Base-by-base conservation (phyloP, 2,329 filamentous ascomycete genomes). In the Aspergillus arachidicola region DNA sequence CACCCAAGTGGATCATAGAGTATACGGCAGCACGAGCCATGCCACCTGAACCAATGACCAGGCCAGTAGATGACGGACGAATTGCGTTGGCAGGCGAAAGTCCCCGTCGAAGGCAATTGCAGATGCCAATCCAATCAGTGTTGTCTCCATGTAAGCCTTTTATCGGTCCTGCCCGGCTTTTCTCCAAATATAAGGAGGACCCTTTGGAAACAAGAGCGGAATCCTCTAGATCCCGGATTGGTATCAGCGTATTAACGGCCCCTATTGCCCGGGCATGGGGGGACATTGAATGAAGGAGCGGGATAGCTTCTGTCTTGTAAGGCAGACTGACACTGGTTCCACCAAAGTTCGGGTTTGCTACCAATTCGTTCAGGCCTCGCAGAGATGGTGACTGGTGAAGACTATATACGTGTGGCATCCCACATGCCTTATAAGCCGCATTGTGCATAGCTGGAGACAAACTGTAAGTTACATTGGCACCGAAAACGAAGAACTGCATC, bases 361-460 rank as follows among this genome's bases (percentile, higher is more conserved):
- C 86, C 2, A 92, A 79, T 23, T 86, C 83, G 66, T 85, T 84
- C n/a, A 93, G 80, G 12, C 86, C 86, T 43, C 86, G 84, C 12
- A 93, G 75, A 0, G 86, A 86, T 21, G 83, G 78, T 6, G 88
- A 87, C 57, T 91, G 89, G 61, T 87, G 83, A 1, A 87, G 86
- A n/a, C 81, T 78, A 72, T 92, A 93, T 6, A 82, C 76, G 68
- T 93, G 91, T 0, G 87, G 87, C 73, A 93, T 86, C 0, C 90
- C 91, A 67, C 87, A 87, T 28, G 84, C 85, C 58, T 83, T 81
- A 62, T 91, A 87, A 0, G 90, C 91, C 6, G 88, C 83, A 60
- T 88, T 91, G 74, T 94, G 91, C 90, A 93, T 93, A 7, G 89
- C 88, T 1, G 91, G 91, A 0, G 91, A 93, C 61, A 93, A 75